These are phyloP conservation scores for Leccinellum albellum DNA, from an alignment of 768 basidiomycete species.

Conservation along the genomic window DNA sequence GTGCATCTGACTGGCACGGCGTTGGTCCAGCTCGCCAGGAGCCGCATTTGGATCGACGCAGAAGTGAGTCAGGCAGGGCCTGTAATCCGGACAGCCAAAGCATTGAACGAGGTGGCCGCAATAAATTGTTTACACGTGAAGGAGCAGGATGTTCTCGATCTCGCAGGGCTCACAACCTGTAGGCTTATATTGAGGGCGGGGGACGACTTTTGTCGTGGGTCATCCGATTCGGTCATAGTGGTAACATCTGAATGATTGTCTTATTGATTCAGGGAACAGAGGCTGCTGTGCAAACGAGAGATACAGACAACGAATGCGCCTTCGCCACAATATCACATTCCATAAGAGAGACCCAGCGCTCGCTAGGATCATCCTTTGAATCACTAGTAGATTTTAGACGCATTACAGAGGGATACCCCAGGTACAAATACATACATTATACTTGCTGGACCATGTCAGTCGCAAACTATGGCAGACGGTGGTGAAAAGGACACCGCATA, in stretches of 20 bases:
- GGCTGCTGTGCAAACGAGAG: conserved; percentile 55
- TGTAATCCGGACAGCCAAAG: conserved; percentile 13
- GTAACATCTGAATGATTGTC: neutral
- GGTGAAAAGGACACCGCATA: conserved; percentile 46
- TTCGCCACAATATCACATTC: conserved; percentile 29
- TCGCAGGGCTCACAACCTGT: conserved; percentile 47
- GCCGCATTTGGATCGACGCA: conserved; percentile 28
- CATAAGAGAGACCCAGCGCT: conserved; percentile 6
- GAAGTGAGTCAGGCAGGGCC: neutral
- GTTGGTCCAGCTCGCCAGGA: conserved; percentile 47
- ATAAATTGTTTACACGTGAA: conserved; percentile 57
- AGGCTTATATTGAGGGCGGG: conserved; percentile 38
- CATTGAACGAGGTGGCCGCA: conserved; percentile 45
- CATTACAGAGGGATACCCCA: conserved; percentile 20
- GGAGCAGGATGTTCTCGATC: conserved; percentile 49
- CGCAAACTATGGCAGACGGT: conserved; percentile 61
- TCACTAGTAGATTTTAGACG: neutral
- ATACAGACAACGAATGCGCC: conserved; percentile 50
- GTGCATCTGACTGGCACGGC: conserved; percentile 48
- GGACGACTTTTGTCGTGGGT: conserved; percentile 57
- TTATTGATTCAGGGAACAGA: conserved; percentile 32
- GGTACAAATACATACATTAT: conserved; percentile 11
- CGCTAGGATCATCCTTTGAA: conserved; percentile 21
- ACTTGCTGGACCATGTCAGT: conserved; percentile 26
- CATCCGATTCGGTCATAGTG: neutral